Evolutionary conservation across 495 filamentous ascomycete genomes (phyloP), one percentile per base, ranked within the genome.

Genomic region (Platismatia glauca): DNA sequence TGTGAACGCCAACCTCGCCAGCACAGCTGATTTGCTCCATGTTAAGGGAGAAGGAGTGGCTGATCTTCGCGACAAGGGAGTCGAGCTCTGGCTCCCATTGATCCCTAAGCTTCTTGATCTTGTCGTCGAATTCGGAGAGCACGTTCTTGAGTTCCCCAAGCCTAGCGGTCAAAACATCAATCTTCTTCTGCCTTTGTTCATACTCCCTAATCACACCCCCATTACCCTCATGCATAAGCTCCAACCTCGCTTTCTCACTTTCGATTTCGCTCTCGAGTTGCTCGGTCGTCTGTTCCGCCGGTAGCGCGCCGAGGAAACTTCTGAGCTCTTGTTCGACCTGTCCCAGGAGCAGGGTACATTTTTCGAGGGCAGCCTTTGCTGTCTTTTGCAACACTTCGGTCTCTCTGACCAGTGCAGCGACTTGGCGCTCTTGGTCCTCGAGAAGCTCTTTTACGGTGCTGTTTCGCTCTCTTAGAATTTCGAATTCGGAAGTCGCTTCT

Each of bases 11-110:
- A 6, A 97, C 94, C 71, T 96, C 89, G 44, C 94, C 94, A n/a
- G 91, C 94, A 70, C 93, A 97, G 61, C 86, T 90, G 71, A 98
- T 97, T 71, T 92, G 88, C 66, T 85, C 82, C 71, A 98, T 97
- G 67, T 92, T 96, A 67, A 91, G 83, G 1, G 86, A 83, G 69
- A 97, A 97, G 3, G 91, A 91, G 31, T 88, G 85, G 69, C 89
- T 95, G 72, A 98, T 97, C 69, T 84, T 85, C 41, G 75, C 74
- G 46, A 97, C 79, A 22, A 97, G 80, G 12, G 75, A 77, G 66
- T 97, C 92, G 24, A 98, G 78, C 67, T 81, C 73, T 0, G 94
- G 95, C 71, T 97, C 94, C 91, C 91, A 98, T 41, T 75, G 70
- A 4, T 71, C 72, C 37, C 82, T 75, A 39, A 90, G 69, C 57